A percentile compares a stretch with the other conserved stretches of the same genome.
phyloP scores from a whole-genome alignment of 1,139 yeast species.

The Yamadazyma friedrichii region DNA sequence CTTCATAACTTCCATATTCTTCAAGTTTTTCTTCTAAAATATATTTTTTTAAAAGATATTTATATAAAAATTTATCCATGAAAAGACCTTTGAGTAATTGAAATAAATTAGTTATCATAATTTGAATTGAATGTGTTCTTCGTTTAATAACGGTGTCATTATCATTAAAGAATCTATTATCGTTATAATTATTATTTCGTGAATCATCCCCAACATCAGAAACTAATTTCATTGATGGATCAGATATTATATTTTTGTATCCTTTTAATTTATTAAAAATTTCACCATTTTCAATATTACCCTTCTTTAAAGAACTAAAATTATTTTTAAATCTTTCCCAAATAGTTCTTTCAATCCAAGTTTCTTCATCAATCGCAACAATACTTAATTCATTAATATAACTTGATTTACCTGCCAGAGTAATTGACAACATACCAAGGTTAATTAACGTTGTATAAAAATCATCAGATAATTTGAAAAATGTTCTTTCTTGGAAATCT shows the following conservation, averaged over 20 bases:
- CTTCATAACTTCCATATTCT: slow-evolving; percentile 14
- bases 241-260: slow-evolving; percentile 32
- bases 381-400: slow-evolving; percentile 59
- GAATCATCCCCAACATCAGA: slow-evolving; percentile 15
- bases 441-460: slow-evolving; percentile 62
- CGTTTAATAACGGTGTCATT: slow-evolving; percentile 21
- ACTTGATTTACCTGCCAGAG: slow-evolving; percentile 65
- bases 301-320: not conserved
- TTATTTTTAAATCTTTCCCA: slow-evolving; percentile 20
- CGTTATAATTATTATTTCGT: slow-evolving; percentile 5
- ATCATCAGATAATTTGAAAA: slow-evolving; percentile 51
- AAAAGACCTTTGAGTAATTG: slow-evolving; percentile 27
- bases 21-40: not conserved
- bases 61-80: slow-evolving; percentile 11
- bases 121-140: slow-evolving; percentile 20
- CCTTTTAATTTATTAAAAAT: slow-evolving; percentile 18
- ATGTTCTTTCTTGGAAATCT: slow-evolving; percentile 14
- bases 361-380: slow-evolving; percentile 47
- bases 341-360: slow-evolving; percentile 55
- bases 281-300: not conserved
- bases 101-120: slow-evolving; percentile 19
- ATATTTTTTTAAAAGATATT: slow-evolving; percentile 4
- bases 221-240: slow-evolving; percentile 29
- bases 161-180: not conserved
- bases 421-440: slow-evolving; percentile 60